Conservation (phyloP, 257 asterid genomes). For the Solanum verrucosum region DNA sequence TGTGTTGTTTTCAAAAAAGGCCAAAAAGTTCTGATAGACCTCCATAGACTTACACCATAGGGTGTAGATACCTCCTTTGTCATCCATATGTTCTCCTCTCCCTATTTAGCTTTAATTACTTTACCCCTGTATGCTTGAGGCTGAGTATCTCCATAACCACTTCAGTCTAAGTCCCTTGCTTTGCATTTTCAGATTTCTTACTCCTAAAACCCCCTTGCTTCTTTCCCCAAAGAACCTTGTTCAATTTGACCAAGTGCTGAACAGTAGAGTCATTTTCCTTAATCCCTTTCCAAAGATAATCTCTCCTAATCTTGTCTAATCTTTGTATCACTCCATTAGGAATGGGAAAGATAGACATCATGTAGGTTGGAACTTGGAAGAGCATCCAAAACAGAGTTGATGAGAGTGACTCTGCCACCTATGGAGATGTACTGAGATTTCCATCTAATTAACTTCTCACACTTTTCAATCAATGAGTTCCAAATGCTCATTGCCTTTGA, state of each 20-base stretch:
- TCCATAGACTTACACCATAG: neutral
- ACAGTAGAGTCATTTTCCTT: neutral
- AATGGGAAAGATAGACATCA: neutral
- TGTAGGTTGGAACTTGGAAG: neutral
- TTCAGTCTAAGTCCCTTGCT: neutral
- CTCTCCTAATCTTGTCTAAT: neutral
- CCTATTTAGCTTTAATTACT: neutral
- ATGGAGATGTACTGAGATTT: neutral
- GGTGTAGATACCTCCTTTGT: neutral
- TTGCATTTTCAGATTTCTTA: too few relatives aligned
- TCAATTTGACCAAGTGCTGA: neutral
- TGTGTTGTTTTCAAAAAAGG: neutral
- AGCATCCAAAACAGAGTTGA: neutral
- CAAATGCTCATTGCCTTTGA: neutral
- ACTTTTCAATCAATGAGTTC: neutral
- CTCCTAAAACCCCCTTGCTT: neutral
- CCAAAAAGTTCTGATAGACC: neutral
- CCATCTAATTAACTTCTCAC: neutral
- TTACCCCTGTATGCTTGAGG: neutral
- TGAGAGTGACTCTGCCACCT: neutral
- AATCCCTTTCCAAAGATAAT: neutral
- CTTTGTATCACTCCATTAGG: neutral
- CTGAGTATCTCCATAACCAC: neutral
- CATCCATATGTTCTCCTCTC: neutral
- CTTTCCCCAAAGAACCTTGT: neutral